Percentiles rank a stretch among this genome's conserved stretches.
phyloP scores from a whole-genome alignment of 169 alveolate genomes.

The Toxoplasma gondii region DNA sequence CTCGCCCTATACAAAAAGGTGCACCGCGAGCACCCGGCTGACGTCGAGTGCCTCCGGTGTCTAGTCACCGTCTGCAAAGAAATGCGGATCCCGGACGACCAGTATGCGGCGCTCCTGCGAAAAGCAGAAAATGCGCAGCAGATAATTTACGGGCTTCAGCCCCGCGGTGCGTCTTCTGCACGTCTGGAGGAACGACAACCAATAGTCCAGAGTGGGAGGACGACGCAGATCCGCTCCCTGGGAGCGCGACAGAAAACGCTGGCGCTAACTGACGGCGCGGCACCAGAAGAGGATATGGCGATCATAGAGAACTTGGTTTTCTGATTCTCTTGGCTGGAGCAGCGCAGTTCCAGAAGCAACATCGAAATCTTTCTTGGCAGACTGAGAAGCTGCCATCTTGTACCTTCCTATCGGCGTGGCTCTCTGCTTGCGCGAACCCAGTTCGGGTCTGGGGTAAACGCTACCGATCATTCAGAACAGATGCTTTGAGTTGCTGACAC shows the following conservation, averaged over 20 bases:
- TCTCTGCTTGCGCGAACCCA: no score
- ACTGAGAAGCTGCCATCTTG: no score
- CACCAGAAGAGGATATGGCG: neutral
- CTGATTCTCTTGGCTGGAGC: no score
- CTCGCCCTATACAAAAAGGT: conserved; percentile 42
- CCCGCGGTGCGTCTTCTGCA: neutral
- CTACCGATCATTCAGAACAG: no score
- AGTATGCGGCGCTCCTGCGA: conserved; percentile 4
- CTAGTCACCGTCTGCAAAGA: conserved; percentile 21
- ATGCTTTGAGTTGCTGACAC: no score
- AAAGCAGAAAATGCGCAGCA: neutral
- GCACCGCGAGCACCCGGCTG: conserved; percentile 49
- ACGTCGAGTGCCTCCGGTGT: conserved; percentile 27
- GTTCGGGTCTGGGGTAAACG: no score
- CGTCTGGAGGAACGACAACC: neutral
- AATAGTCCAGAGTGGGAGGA: neutral
- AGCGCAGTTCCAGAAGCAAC: no score
- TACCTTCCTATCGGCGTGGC: no score
- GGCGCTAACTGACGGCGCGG: neutral
- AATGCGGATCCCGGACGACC: neutral
- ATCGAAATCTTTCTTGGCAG: no score
- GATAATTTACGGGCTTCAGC: neutral
- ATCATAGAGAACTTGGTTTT: no score
- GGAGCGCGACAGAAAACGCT: neutral
- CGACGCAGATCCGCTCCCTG: neutral